Conservation (phyloP, 805 yeast genomes). For the Schizosaccharomyces japonicus region DNA sequence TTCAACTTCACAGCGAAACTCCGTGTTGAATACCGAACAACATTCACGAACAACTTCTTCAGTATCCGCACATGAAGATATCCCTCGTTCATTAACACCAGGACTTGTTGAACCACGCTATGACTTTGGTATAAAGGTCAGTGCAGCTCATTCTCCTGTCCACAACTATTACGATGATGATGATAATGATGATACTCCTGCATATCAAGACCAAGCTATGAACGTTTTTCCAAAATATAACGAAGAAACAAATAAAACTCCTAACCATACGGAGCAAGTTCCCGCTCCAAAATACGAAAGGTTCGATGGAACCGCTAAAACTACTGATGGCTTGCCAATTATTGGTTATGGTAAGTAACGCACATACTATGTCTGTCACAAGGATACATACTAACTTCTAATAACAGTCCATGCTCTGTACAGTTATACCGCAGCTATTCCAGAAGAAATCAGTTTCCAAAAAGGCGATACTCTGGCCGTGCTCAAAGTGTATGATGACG, state of each 20-base stretch:
- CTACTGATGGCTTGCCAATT: slow-evolving; percentile 29
- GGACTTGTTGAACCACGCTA: background rate
- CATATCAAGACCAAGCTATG: background rate
- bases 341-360: slow-evolving; percentile 24
- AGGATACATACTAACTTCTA: background rate
- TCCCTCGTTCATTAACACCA: background rate
- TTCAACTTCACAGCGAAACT: no score
- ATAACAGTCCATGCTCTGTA: slow-evolving; percentile 27
- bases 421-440: slow-evolving; percentile 34
- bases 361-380: background rate
- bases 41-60: background rate
- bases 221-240: background rate
- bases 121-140: background rate
- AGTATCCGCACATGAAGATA: background rate
- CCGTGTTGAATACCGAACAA: background rate
- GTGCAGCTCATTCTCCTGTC: background rate
- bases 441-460: slow-evolving; percentile 37
- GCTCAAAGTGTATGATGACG: slow-evolving; percentile 38
- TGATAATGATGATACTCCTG: background rate
- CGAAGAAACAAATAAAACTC: background rate
- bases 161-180: background rate
- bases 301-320: background rate
- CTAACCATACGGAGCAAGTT: background rate
- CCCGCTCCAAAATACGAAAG: background rate
- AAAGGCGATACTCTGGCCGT: slow-evolving; percentile 33